phyloP scores from a whole-genome alignment of 371 early-diverging fungal species.

The Apophysomyces variabilis region DNA sequence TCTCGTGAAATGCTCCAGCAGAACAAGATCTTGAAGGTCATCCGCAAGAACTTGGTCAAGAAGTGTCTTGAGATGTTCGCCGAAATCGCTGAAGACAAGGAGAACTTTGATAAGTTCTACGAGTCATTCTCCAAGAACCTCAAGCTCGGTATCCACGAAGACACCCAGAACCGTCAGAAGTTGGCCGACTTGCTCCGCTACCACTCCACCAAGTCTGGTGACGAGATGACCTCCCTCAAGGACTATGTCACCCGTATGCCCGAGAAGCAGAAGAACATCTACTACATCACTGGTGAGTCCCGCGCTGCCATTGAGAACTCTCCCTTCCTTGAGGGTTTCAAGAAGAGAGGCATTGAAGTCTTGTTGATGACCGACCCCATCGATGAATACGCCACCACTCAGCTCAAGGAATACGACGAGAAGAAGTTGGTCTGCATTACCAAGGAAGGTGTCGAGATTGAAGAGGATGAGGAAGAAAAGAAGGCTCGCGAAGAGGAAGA shows the following conservation, averaged over 20 bases:
- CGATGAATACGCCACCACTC: slow-evolving; percentile 95
- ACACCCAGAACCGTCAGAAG: slow-evolving; percentile 65
- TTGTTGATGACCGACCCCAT: slow-evolving; percentile 95
- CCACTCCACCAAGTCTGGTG: slow-evolving; percentile 69
- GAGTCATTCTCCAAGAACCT: slow-evolving; percentile 71
- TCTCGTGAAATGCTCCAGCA: slow-evolving; percentile 91
- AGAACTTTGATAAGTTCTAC: slow-evolving; percentile 77
- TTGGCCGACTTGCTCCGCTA: slow-evolving; percentile 78
- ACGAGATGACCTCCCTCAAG: slow-evolving; percentile 70
- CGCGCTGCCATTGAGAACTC: slow-evolving; percentile 94
- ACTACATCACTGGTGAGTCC: slow-evolving; percentile 98
- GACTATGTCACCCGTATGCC: slow-evolving; percentile 85
- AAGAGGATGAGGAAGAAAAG: slow-evolving; percentile 97
- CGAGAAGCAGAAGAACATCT: slow-evolving; percentile 86
- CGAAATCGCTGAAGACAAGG: slow-evolving; percentile 70
- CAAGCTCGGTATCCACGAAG: slow-evolving; percentile 84
- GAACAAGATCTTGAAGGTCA: slow-evolving; percentile 74
- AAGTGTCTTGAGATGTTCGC: slow-evolving; percentile 84
- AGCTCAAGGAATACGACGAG: slow-evolving; percentile 98
- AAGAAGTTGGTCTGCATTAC: slow-evolving; percentile 98
- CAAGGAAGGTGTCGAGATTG: slow-evolving; percentile 98
- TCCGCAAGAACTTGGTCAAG: slow-evolving; percentile 81
- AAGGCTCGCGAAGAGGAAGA: slow-evolving; percentile 86
- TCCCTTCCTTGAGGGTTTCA: slow-evolving; percentile 98
- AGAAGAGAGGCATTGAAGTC: slow-evolving; percentile 97